Percentiles rank a stretch among this genome's conserved stretches.
Evolutionary conservation across 2,329 filamentous ascomycete genomes (phyloP).

Genomic region (Curvularia eragrostidis): DNA sequence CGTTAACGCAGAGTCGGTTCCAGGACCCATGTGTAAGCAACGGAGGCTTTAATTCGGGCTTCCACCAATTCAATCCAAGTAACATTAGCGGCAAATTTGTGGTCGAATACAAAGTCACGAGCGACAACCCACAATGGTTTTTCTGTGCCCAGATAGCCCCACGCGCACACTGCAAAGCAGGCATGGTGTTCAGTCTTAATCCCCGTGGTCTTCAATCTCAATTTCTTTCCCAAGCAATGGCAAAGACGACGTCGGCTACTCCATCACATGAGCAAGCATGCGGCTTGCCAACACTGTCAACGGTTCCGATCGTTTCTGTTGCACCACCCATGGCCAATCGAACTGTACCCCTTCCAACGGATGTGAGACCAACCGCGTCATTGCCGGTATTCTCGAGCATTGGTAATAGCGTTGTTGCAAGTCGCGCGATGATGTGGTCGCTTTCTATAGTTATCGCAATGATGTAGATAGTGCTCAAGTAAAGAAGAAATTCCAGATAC

Average conservation of each 20-base stretch:
- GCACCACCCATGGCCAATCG: no score
- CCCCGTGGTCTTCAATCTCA: slow-evolving; percentile 9
- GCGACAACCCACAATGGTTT: slow-evolving; percentile 20
- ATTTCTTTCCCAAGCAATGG: slow-evolving; percentile 18
- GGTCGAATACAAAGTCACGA: slow-evolving; percentile 14
- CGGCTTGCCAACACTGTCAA: background rate
- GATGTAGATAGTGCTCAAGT: no score
- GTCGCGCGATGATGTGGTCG: no score
- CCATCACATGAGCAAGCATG: background rate
- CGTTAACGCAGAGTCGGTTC: slow-evolving; percentile 18
- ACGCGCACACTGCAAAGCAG: slow-evolving; percentile 16
- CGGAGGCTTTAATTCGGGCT: slow-evolving; percentile 3
- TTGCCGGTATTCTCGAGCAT: no score
- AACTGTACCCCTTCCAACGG: no score
- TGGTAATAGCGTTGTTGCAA: no score
- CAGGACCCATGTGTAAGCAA: slow-evolving; percentile 9
- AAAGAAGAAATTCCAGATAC: no score
- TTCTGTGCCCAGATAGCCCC: slow-evolving; percentile 17
- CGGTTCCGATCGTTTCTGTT: no score
- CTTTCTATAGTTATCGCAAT: no score
- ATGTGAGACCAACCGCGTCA: no score
- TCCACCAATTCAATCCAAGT: slow-evolving; percentile 6
- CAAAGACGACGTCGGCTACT: background rate
- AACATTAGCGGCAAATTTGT: slow-evolving; percentile 18
- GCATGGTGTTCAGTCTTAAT: slow-evolving; percentile 23